phyloP scores from a whole-genome alignment of 345 rosid genomes.

The Jatropha curcas region DNA sequence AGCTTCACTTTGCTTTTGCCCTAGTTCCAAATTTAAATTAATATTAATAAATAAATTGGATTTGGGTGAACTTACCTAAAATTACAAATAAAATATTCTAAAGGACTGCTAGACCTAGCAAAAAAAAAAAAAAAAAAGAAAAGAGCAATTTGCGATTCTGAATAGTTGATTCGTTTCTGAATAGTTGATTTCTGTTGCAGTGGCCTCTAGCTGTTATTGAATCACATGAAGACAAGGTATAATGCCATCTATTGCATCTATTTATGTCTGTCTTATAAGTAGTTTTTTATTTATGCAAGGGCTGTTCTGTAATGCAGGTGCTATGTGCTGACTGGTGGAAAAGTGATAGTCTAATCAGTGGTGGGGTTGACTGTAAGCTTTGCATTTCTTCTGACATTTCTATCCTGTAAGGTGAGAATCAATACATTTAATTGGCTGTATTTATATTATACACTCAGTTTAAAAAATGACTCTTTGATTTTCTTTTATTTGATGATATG shows the following conservation, averaged over 20 bases:
- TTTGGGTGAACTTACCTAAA: background rate
- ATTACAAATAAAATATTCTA: background rate
- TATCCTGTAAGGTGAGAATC: slow-evolving; percentile 48
- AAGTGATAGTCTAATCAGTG: slow-evolving; percentile 73
- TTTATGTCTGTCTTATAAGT: background rate
- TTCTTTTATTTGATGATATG: too few species aligned
- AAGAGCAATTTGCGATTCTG: too few species aligned
- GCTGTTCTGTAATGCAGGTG: slow-evolving; percentile 46
- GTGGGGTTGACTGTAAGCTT: slow-evolving; percentile 86
- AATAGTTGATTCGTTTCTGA: too few species aligned
- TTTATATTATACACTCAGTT: background rate
- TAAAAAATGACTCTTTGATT: background rate
- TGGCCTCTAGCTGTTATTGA: slow-evolving; percentile 85
- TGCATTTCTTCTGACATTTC: slow-evolving; percentile 62
- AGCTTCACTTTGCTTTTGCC: background rate
- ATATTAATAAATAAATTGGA: too few species aligned
- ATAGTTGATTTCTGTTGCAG: slow-evolving; percentile 50
- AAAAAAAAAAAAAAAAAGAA: background rate
- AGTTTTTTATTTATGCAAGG: background rate
- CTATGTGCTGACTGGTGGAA: slow-evolving; percentile 97
- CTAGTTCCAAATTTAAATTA: background rate
- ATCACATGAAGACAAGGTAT: slow-evolving; percentile 82
- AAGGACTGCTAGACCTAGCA: background rate
- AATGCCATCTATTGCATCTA: background rate
- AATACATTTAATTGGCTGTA: background rate